Conservation (phyloP, 2,329 filamentous ascomycete species). For the Triangularia verruculosa region DNA sequence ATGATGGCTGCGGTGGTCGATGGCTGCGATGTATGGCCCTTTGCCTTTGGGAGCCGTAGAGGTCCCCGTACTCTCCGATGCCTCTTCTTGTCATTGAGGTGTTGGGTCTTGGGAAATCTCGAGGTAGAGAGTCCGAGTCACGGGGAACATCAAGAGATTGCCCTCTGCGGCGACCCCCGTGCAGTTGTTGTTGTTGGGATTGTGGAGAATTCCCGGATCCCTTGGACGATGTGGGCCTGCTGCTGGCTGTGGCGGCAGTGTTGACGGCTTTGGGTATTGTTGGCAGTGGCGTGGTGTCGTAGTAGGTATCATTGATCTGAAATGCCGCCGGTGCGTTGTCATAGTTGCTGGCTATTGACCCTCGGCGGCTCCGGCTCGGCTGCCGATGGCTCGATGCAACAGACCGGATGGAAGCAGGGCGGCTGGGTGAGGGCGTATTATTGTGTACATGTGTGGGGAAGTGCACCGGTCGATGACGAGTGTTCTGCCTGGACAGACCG, state of each 20-base stretch:
- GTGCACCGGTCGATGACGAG: neutral
- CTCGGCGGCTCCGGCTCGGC: constrained; percentile 14
- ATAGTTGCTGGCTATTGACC: constrained; percentile 3
- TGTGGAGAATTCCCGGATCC: neutral
- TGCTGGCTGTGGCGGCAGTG: neutral
- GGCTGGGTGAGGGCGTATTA: constrained; percentile 7
- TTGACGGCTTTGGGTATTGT: neutral
- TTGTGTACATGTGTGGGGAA: neutral
- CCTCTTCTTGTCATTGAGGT: neutral
- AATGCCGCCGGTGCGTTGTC: neutral
- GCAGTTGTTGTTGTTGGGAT: neutral
- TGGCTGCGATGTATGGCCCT: neutral
- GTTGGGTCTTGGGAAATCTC: neutral
- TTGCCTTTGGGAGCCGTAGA: neutral
- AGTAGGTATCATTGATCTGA: constrained; percentile 19
- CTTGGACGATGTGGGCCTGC: constrained; percentile 1
- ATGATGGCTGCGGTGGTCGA: neutral
- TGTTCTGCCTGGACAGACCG: neutral
- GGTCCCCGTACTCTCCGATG: neutral
- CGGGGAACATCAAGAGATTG: neutral
- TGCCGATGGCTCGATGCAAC: constrained; percentile 1
- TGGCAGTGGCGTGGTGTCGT: constrained; percentile 20
- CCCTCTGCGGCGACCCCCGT: neutral
- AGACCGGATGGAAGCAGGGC: constrained; percentile 13
- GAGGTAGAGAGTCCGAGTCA: neutral